A percentile compares a stretch with the other conserved stretches of the same genome.
phyloP scores from a whole-genome alignment of 2,329 filamentous ascomycete species.

The Metarhizium anisopliae region DNA sequence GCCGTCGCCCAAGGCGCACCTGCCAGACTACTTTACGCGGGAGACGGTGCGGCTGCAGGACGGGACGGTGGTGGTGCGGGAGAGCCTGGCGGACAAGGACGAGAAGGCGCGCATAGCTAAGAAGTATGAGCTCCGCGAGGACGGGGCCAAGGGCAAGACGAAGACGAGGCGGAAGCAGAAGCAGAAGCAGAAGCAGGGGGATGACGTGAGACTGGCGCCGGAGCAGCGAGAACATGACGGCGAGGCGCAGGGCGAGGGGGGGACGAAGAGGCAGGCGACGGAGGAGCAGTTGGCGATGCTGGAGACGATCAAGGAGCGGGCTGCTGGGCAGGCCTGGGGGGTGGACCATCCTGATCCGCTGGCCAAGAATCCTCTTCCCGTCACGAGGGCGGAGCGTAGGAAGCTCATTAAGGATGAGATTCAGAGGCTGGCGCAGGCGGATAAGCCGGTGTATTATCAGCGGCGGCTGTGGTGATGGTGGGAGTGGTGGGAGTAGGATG shows the following conservation, averaged over 20 bases:
- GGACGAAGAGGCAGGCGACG: conserved; percentile 11
- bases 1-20: conserved; percentile 37
- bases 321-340: conserved; percentile 23
- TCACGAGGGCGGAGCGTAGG: conserved; percentile 45
- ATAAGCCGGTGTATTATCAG: conserved; percentile 43
- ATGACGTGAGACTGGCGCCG: conserved; percentile 9
- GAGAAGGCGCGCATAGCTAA: conserved; percentile 12
- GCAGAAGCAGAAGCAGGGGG: conserved; percentile 3
- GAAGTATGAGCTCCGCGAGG: conserved; percentile 18
- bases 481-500: too few relatives aligned
- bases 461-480: conserved; percentile 41
- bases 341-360: conserved; percentile 26
- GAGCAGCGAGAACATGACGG: background rate
- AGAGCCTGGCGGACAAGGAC: conserved; percentile 24
- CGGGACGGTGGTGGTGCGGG: conserved; percentile 32
- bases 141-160: conserved; percentile 6
- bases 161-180: background rate
- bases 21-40: conserved; percentile 41
- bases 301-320: conserved; percentile 21
- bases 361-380: conserved; percentile 33
- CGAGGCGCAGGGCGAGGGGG: conserved; percentile 5
- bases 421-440: conserved; percentile 33
- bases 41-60: conserved; percentile 37
- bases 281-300: conserved; percentile 22
- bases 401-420: conserved; percentile 51